Base-by-base conservation (phyloP, 345 rosid genomes). In the Streptanthus diversifolius region DNA sequence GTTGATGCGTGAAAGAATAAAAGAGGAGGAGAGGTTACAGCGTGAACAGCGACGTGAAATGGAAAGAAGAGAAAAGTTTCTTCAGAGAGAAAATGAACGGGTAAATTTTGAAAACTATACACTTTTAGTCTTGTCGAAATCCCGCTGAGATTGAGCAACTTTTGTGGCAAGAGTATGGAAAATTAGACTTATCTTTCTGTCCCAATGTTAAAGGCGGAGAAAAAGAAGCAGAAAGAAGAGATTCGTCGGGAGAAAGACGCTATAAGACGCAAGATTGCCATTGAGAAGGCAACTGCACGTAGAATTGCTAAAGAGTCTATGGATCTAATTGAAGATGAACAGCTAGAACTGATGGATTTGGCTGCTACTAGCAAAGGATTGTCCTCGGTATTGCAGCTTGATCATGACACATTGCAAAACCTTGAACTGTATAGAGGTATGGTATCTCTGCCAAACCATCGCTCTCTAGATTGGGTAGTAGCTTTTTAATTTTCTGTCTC, bases 271-370 rank as follows among this genome's bases (percentile, higher is more conserved):
- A 91, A 86, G 79, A 75, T 88, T 82, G 99, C 99, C 29, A 71
- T 88, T 77, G 98, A 95, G 88, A 95, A 84, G 81, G 99, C 99
- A 59, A 88, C 97, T 80, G 98, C 99, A 40, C 93, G 98, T 60
- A 90, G 82, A 78, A 86, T 92, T 81, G 99, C 99, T 58, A 95
- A 89, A 75, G 99, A 95, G 73, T 86, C 99, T 53, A 86, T 90
- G 96, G 99, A 92, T 84, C 97, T 95, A 77, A 81, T 95, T 55
- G 99, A 95, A 80, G 99, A 95, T 86, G 98, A 95, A 68, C 99
- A 92, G 78, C 84, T 92, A 77, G 99, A 95, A 79, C 87, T 95
- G 80, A 92, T 95, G 99, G 99, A 95, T 59, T 81, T 92, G 86
- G 97, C 95, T 60, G 93, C 97, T 84, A 79, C 82, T 36, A 89